These are phyloP conservation scores for Ajuga chamaepitys DNA, from an alignment of 257 asterid genomes.

Conservation along the genomic window DNA sequence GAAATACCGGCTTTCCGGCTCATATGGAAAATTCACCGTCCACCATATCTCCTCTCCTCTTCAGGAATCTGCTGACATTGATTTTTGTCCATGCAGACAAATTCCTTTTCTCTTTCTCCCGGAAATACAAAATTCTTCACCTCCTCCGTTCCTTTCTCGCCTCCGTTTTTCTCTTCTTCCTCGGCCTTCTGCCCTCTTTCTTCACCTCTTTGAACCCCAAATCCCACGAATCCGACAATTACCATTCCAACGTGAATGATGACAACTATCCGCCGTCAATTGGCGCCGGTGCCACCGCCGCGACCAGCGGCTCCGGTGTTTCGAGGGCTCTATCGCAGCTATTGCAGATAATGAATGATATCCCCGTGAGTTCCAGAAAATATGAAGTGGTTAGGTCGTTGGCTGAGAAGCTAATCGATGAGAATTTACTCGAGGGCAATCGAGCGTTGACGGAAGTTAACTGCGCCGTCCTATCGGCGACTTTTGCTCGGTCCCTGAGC, in stretches of 20 bases:
- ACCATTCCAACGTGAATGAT: slow-evolving; percentile 4
- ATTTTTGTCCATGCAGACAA: slow-evolving; percentile 43
- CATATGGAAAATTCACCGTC: slow-evolving; percentile 31
- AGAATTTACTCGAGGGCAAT: slow-evolving; percentile 38
- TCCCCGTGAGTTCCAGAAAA: slow-evolving; percentile 83
- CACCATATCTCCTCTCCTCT: slow-evolving; percentile 50
- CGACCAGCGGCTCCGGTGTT: slow-evolving; percentile 38
- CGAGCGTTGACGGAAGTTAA: slow-evolving; percentile 44
- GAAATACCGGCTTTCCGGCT: no score
- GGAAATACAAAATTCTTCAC: slow-evolving; percentile 32
- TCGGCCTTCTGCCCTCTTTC: slow-evolving; percentile 47
- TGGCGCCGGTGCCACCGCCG: slow-evolving; percentile 10
- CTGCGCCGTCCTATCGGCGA: slow-evolving; percentile 50
- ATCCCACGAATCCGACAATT: slow-evolving; percentile 1
- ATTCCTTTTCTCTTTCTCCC: slow-evolving; percentile 31
- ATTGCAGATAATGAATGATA: slow-evolving; percentile 57
- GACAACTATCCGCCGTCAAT: neutral
- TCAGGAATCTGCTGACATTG: slow-evolving; percentile 42
- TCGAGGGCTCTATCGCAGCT: slow-evolving; percentile 72
- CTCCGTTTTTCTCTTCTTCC: slow-evolving; percentile 48
- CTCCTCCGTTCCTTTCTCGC: slow-evolving; percentile 31
- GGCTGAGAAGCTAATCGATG: slow-evolving; percentile 70
- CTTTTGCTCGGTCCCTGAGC: slow-evolving; percentile 48
- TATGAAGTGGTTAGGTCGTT: slow-evolving; percentile 67
- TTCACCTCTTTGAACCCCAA: slow-evolving; percentile 25